phyloP scores from a whole-genome alignment of 495 filamentous ascomycete species.

The Neurospora terricola region DNA sequence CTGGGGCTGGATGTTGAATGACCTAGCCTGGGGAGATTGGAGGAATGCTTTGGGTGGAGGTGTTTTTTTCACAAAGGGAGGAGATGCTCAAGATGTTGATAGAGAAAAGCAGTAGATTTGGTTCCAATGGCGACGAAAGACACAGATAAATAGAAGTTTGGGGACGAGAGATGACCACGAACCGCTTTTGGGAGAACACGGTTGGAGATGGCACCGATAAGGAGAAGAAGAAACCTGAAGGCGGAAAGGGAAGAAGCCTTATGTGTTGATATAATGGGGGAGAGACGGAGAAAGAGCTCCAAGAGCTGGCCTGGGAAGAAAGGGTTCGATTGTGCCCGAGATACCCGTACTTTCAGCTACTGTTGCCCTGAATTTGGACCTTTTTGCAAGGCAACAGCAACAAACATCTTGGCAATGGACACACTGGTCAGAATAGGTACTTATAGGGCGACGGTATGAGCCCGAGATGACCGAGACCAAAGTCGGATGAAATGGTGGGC shows the following conservation, averaged over 20 bases:
- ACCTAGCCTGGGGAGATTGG: neutral
- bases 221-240: neutral
- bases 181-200: neutral
- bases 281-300: neutral
- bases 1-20: conserved; percentile 4
- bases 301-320: neutral
- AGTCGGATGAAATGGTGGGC: neutral
- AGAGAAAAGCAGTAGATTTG: conserved; percentile 17
- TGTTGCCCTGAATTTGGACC: neutral
- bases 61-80: conserved; percentile 8
- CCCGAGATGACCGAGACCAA: neutral
- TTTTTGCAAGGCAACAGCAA: neutral
- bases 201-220: neutral
- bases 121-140: neutral
- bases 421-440: neutral
- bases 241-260: neutral
- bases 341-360: neutral
- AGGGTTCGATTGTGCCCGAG: neutral
- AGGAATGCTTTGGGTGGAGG: conserved; percentile 1
- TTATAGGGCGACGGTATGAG: neutral
- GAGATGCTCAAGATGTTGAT: conserved; percentile 20
- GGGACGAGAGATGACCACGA: neutral
- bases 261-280: neutral
- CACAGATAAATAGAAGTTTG: neutral
- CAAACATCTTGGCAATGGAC: neutral